Evolutionary conservation across 805 yeast species (phyloP).

Genomic region (Kodamaea kakaduensis): DNA sequence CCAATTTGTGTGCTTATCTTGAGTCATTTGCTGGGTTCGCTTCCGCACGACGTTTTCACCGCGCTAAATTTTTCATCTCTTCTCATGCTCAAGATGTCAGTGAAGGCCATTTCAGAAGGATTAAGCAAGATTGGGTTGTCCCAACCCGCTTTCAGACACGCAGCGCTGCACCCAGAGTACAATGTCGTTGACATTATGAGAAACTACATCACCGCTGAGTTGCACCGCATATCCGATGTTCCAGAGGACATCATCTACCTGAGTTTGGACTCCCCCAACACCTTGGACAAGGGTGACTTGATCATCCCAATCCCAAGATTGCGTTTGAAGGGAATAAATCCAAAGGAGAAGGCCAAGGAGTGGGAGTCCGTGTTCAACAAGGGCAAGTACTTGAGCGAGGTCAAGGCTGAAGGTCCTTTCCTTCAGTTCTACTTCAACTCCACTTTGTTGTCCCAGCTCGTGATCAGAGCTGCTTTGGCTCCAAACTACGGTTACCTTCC

Average conservation of each 20-base stretch:
- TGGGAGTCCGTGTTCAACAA: conserved; percentile 77
- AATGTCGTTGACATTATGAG: conserved; percentile 87
- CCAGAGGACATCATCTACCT: conserved; percentile 66
- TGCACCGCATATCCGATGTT: conserved; percentile 70
- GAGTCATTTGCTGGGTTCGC: background rate
- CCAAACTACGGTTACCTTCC: conserved; percentile 70
- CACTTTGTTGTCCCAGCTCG: conserved; percentile 59
- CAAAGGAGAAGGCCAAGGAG: conserved; percentile 66
- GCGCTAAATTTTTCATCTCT: conserved; percentile 4
- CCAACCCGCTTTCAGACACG: conserved; percentile 36
- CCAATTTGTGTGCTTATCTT: too few relatives aligned
- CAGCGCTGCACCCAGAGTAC: conserved; percentile 67
- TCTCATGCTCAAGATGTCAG: conserved; percentile 7
- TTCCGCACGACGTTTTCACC: conserved; percentile 2
- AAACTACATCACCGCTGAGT: conserved; percentile 79
- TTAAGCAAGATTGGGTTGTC: conserved; percentile 35
- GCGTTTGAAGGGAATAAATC: conserved; percentile 72
- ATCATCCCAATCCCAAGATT: conserved; percentile 88
- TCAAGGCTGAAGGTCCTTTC: conserved; percentile 83
- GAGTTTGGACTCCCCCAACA: conserved; percentile 82
- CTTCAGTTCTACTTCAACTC: conserved; percentile 83
- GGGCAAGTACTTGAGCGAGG: conserved; percentile 64
- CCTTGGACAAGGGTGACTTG: conserved; percentile 88
- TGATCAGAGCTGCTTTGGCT: conserved; percentile 64
- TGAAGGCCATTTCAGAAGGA: conserved; percentile 27